phyloP scores from a whole-genome alignment of 2,329 filamentous ascomycete genomes.

The Elsinoe arachidis region DNA sequence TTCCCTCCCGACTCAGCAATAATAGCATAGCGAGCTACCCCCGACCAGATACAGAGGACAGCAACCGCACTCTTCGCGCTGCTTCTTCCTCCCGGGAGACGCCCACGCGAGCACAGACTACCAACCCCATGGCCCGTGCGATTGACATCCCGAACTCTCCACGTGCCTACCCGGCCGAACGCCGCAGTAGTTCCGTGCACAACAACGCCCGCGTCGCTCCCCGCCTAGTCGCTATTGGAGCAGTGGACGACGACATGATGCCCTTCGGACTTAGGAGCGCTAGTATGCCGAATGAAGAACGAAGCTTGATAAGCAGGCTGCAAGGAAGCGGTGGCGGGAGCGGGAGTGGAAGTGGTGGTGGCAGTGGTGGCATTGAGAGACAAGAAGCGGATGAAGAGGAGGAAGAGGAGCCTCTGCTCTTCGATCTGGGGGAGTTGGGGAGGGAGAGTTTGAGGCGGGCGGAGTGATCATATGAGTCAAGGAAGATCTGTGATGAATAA shows the following conservation, averaged over 20 bases:
- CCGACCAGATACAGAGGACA: background rate
- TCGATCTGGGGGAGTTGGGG: slow-evolving; percentile 65
- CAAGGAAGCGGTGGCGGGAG: slow-evolving; percentile 46
- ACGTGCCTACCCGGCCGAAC: slow-evolving; percentile 39
- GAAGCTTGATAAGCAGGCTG: slow-evolving; percentile 48
- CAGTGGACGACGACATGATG: slow-evolving; percentile 50
- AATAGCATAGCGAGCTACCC: slow-evolving; percentile 55
- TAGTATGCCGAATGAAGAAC: slow-evolving; percentile 56
- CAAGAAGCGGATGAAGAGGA: slow-evolving; percentile 32
- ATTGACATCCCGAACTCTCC: slow-evolving; percentile 69
- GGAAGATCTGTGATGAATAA: background rate
- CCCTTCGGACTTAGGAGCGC: slow-evolving; percentile 57
- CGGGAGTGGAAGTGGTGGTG: slow-evolving; percentile 8
- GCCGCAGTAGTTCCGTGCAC: slow-evolving; percentile 62
- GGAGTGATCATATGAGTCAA: background rate
- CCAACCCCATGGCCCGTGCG: slow-evolving; percentile 41
- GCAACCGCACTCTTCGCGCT: slow-evolving; percentile 14
- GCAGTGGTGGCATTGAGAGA: slow-evolving; percentile 28
- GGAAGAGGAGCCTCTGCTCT: slow-evolving; percentile 62
- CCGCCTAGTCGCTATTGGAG: slow-evolving; percentile 27
- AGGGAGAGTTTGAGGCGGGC: slow-evolving; percentile 3
- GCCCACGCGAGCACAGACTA: background rate
- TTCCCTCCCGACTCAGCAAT: slow-evolving; percentile 86
- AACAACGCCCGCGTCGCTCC: slow-evolving; percentile 50
- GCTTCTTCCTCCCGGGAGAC: background rate